Conservation (phyloP, 2,329 filamentous ascomycete species). For the Paraphoma chrysanthemicola region DNA sequence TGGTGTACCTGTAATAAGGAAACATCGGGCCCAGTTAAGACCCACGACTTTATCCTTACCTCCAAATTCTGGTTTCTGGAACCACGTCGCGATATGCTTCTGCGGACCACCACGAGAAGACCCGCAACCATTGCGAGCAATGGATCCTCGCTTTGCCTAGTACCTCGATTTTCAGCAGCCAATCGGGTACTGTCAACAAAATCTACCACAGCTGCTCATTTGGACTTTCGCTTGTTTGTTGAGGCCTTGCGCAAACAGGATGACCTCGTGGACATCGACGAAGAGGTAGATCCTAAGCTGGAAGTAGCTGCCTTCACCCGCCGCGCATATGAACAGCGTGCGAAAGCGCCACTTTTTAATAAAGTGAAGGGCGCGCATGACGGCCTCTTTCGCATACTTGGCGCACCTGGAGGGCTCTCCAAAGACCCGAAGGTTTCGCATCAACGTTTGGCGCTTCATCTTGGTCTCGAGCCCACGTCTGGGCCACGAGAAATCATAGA, state of each 20-base stretch:
- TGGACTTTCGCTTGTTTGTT: conserved; percentile 56
- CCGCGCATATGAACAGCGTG: conserved; percentile 53
- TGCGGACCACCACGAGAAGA: no score
- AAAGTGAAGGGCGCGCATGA: conserved; percentile 57
- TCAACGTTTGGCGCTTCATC: conserved; percentile 4
- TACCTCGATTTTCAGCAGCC: no score
- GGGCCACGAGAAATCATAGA: no score
- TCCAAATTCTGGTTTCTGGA: no score
- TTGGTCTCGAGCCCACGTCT: conserved; percentile 3
- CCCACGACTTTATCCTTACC: no score
- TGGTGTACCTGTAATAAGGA: no score
- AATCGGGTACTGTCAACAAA: no score
- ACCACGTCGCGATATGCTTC: no score
- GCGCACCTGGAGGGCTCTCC: conserved; percentile 51
- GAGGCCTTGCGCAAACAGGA: conserved; percentile 50
- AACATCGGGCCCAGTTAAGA: no score
- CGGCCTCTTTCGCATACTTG: conserved; percentile 59
- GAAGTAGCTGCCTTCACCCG: conserved; percentile 55
- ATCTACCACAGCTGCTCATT: conserved; percentile 7
- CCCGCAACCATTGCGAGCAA: no score
- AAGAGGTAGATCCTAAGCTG: conserved; percentile 10
- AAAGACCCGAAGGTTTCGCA: conserved; percentile 7
- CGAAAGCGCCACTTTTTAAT: conserved; percentile 60
- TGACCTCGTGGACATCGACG: conserved; percentile 11
- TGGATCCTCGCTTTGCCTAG: no score